Evolutionary conservation across 176 grass and related monocot genomes (phyloP), one percentile per base, ranked within the genome.

Genomic region (Alopecurus myosuroides): DNA sequence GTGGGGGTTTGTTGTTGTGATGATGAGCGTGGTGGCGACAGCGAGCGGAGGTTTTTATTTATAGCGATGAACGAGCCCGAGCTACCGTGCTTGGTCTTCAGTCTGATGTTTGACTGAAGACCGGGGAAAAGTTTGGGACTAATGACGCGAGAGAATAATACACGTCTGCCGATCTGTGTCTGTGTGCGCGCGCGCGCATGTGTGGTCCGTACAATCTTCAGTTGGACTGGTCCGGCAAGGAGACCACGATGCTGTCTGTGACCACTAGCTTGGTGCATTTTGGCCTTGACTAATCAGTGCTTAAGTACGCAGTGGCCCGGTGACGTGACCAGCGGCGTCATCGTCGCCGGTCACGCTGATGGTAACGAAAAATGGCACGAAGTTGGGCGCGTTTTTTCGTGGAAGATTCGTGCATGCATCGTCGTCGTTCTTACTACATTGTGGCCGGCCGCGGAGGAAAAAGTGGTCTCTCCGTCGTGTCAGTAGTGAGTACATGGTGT

Each of bases 61-160:
- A 85, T 81, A 76, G 68, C 26, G 34, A 5, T 37, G 67, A 68
- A 67, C 52, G 60, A 25, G 26, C 28, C n/a, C n/a, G n/a, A n/a
- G n/a, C n/a, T n/a, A n/a, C n/a, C n/a, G 67, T 31, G 82, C 1
- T 6, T 8, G 9, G 22, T 34, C 35, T 36, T 19, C 26, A 28
- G 41, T 48, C 25, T 36, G 10, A 46, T 46, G 45, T 46, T 90
- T 71, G 88, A 90, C 84, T 37, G 74, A 58, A 67, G 80, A 86
- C 88, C 7, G 56, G 51, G 23, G 66, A 84, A 86, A 67, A 67
- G 66, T 6, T 18, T 4, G 7, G 17, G 83, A 86, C 84, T 83
- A 85, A 68, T 42, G 0, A 11, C 2, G 1, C 2, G 15, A 18
- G 18, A 85, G 70, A 84, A 41, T 79, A 73, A 56, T 2, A 58